These are phyloP conservation scores for Aspergillus bertholletiae DNA, from an alignment of 495 filamentous ascomycete genomes.

Conservation along the genomic window DNA sequence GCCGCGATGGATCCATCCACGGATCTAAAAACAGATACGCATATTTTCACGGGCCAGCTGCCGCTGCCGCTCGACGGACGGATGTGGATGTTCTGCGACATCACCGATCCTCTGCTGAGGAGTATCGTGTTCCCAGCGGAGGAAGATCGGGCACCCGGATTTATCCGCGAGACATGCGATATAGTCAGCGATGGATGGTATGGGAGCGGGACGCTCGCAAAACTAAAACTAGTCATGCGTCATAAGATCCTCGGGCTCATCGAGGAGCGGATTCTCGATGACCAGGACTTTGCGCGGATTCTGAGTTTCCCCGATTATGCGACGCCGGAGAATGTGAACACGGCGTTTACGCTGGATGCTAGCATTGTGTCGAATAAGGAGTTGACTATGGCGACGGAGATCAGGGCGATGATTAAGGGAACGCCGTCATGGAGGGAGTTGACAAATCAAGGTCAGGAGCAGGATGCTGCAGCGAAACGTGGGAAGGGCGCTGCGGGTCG, in stretches of 20 bases:
- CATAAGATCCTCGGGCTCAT: slow-evolving; percentile 61
- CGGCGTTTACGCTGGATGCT: slow-evolving; percentile 30
- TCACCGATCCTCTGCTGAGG: slow-evolving; percentile 69
- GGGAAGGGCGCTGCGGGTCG: slow-evolving; percentile 15
- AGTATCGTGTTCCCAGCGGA: slow-evolving; percentile 25
- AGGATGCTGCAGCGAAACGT: slow-evolving; percentile 14
- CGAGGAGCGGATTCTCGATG: slow-evolving; percentile 34
- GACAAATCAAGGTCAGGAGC: not conserved
- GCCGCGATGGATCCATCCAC: slow-evolving; percentile 2
- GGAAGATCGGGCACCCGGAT: slow-evolving; percentile 8
- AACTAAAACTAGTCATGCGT: slow-evolving; percentile 81
- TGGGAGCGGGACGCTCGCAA: slow-evolving; percentile 69
- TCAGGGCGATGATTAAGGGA: slow-evolving; percentile 36
- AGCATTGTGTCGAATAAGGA: slow-evolving; percentile 22
- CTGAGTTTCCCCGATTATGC: slow-evolving; percentile 44
- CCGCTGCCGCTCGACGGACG: slow-evolving; percentile 68
- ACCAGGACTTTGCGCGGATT: slow-evolving; percentile 48
- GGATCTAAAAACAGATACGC: slow-evolving; percentile 38
- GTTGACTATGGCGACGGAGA: slow-evolving; percentile 35
- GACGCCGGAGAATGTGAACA: slow-evolving; percentile 21
- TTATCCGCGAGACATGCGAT: slow-evolving; percentile 50
- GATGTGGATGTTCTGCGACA: slow-evolving; percentile 91
- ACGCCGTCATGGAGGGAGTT: slow-evolving; percentile 36
- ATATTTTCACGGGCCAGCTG: slow-evolving; percentile 75
- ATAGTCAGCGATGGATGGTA: slow-evolving; percentile 75